Percentiles rank a stretch among this genome's conserved stretches.
Evolutionary conservation across 2,329 filamentous ascomycete genomes (phyloP).

Genomic region (Mycogone perniciosa): DNA sequence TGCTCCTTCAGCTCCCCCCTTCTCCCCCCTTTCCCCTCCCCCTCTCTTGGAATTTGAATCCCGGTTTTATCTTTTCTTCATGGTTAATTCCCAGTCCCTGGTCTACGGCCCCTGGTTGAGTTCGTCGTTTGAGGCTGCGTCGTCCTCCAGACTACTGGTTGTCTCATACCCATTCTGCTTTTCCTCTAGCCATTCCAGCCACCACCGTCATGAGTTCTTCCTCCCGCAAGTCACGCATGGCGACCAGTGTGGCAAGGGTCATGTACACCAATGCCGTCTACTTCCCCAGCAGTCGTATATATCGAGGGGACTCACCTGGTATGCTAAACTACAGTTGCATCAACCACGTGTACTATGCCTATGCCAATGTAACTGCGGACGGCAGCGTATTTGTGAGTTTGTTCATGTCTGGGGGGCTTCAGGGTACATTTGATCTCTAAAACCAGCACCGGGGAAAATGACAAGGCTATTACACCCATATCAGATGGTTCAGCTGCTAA

Average conservation of each 20-base stretch:
- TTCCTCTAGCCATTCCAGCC: neutral
- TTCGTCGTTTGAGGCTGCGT: neutral
- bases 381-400: conserved; percentile 66
- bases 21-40: neutral
- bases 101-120: conserved; percentile 1
- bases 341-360: conserved; percentile 78
- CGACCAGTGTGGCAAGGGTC: conserved; percentile 38
- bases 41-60: neutral
- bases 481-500: conserved; percentile 18
- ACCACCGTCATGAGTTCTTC: conserved; percentile 32
- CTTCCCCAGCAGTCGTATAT: conserved; percentile 74
- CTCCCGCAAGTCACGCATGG: conserved; percentile 40
- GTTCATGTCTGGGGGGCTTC: conserved; percentile 1
- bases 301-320: conserved; percentile 65
- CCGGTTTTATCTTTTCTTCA: conserved; percentile 1
- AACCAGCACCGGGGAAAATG: neutral
- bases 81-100: conserved; percentile 3
- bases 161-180: neutral
- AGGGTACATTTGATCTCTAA: conserved; percentile 6
- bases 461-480: conserved; percentile 5
- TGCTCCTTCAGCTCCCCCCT: conserved; percentile 1
- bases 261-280: conserved; percentile 72
- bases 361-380: conserved; percentile 66
- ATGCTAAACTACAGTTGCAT: conserved; percentile 69
- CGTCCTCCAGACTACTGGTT: neutral